These are phyloP conservation scores for Solanum ossicruentum DNA, from an alignment of 257 asterid genomes.

Conservation along the genomic window DNA sequence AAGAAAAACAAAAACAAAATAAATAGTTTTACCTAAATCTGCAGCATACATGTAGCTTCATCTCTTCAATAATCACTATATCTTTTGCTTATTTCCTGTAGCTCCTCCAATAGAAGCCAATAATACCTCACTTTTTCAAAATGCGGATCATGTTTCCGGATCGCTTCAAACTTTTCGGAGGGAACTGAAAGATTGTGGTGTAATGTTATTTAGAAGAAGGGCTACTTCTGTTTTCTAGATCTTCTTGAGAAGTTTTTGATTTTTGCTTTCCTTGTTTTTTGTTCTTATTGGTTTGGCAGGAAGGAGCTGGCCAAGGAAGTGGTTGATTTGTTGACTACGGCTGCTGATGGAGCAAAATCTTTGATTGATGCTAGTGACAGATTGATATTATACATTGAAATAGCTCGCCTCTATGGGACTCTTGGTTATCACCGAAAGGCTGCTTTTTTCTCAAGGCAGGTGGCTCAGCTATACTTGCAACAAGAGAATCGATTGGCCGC, in stretches of 20 bases:
- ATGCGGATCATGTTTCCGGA: neutral
- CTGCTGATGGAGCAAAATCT: slow-evolving; percentile 95
- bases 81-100: neutral
- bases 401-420: slow-evolving; percentile 89
- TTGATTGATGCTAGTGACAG: slow-evolving; percentile 96
- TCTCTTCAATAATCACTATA: neutral
- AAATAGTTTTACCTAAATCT: neutral
- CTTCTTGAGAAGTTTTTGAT: neutral
- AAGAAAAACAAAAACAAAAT: neutral
- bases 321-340: slow-evolving; percentile 80
- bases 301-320: slow-evolving; percentile 93
- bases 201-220: neutral
- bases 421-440: slow-evolving; percentile 95
- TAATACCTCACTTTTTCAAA: neutral
- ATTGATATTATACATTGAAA: slow-evolving; percentile 72
- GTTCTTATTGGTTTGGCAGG: slow-evolving; percentile 22
- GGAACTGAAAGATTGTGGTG: neutral
- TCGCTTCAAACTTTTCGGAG: neutral
- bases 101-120: neutral
- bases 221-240: neutral
- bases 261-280: neutral
- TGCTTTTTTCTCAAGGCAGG: slow-evolving; percentile 97
- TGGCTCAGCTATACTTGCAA: slow-evolving; percentile 93
- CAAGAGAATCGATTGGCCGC: slow-evolving; percentile 93
- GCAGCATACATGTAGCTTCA: neutral